Evolutionary conservation across 495 filamentous ascomycete species (phyloP), one percentile per base, ranked within the genome.

Genomic region (Lepidopterella palustris): DNA sequence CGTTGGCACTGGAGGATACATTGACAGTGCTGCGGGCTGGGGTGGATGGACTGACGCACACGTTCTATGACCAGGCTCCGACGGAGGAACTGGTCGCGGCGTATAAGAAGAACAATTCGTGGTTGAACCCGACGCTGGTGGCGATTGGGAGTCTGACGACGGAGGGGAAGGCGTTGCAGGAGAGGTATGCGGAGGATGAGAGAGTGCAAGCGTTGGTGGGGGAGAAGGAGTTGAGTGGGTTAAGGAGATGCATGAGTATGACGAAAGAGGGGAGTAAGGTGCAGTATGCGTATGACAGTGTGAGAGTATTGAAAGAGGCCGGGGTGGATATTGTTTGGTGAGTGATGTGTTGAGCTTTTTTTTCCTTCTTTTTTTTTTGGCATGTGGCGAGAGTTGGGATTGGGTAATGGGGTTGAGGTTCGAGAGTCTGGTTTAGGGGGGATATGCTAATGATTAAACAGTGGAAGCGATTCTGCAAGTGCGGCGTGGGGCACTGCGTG

Each of bases 21-120:
- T 26, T 74, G 1, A 63, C 67, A 40, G 67, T 73, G 31, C 58
- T 74, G n/a, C 47, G 55, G 11, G 63, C 63, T 28, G 72, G 72
- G 18, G 66, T 70, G 18, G 64, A 74, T 54, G 71, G 72, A 0
- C 31, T 73, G 20, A 64, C 71, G 45, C 72, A 74, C 49, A 66
- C 62, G 0, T 65, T 73, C 24, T 58, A 55, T 45, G 70, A 74
- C 51, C 53, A 69, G 55, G 51, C 62, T 23, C 63, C 68, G n/a
- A 71, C 65, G 9, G 49, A 63, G 39, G 69, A 72, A 42, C 26
- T 74, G 5, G 61, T 72, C 11, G 62, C 62, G 5, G 68, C 69
- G 15, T 74, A 73, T 42, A 71, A 73, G 57, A 63, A 62, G 59
- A 68, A 70, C 55, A 66, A 64, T 29, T 71, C 72, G 2, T 71